Base-by-base conservation (phyloP, 768 basidiomycete genomes). In the Boletus insuetus region DNA sequence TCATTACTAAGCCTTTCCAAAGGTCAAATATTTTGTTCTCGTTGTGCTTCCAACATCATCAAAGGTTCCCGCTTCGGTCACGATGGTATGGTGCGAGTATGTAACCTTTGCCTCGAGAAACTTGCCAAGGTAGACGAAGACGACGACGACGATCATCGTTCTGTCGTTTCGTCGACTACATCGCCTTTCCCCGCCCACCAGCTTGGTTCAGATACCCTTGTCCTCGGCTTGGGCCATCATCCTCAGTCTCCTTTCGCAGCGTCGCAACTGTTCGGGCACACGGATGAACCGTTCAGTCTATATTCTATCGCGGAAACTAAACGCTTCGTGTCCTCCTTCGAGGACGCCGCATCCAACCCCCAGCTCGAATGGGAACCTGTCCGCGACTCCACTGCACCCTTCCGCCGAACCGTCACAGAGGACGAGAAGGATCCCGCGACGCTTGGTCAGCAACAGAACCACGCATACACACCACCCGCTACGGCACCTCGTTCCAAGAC, bases 21-120 rank as follows among this genome's bases (percentile, higher is more conserved):
- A 89, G 95, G 95, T 32, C 95, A 97, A 71, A 95, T 99, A 69
- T 99, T 98, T 69, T 99, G 97, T 71, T 93, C 92, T 32, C 84
- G 94, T 10, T 99, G 97, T 70, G 94, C 97, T 3, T 95, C 94
- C 31, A 96, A 97, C 64, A 89, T 97, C 61, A 94, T 98, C 71
- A 95, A 94, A 61, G 95, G 94, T 16, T 81, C 86, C 13, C 85
- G 94, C 8, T 98, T 97, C 65, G 94, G 95, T 5, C 88, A 93
- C 56, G 89, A 96, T 50, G 94, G 94, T n/a, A 91, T 91, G 83
- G 82, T 99, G 49, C 84, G 97, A 52, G 89, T 97, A 10, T 99
- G 97, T 74, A 98, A 98, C 63, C 76, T 97, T 14, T 98, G 96
- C 70, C 77, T 96, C n/a, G 88, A 91, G 60, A 94, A 94, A 71